Base-by-base conservation (phyloP, 371 early-diverging fungal species). In the Mortierella sp. region DNA sequence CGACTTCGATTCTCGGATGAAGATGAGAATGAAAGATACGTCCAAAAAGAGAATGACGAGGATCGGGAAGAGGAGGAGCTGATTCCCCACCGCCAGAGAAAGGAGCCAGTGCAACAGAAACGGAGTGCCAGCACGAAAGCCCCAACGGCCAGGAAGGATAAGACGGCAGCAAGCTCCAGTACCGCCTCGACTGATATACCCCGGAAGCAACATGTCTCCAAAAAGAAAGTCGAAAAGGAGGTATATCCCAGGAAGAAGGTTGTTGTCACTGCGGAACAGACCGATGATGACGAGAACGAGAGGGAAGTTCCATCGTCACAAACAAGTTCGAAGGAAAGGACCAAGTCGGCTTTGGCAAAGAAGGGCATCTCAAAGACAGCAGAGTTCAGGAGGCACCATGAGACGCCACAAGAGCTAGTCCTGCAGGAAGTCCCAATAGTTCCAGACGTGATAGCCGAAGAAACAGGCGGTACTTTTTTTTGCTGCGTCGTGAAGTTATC, bases 1-100 rank as follows among this genome's bases (percentile, higher is more conserved):
- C 54, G 71, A 28, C 26, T 65, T 23, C 30, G 32, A 23, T 72
- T 72, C 23, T 72, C 72, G n/a, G 72, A 72, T 34, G 66, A 65
- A 21, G 66, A 72, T 9, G 57, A 46, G 1, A 15, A 4, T n/a
- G 41, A 30, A 6, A n/a, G 9, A 7, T n/a, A 56, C 12, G 42
- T 26, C 11, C 55, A 60, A 23, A 57, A 55, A 31, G 59, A 43
- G 4, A 48, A 34, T 23, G 61, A 55, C 8, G 56, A 56, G 34
- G 54, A 58, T 3, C 53, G 65, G 7, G 46, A 34, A 1, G 46
- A 50, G 8, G 53, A 58, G 27, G 64, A 70, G n/a, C 17, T 19
- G 6, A 12, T 21, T 31, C 49, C 19, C 11, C 51, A 42, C 7
- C 32, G 23, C 7, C 41, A 44, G 23, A 21, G 32, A 23, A 34